Evolutionary conservation across 352 stramenopile species (phyloP).

Genomic region (Phytophthora chlamydospora): DNA sequence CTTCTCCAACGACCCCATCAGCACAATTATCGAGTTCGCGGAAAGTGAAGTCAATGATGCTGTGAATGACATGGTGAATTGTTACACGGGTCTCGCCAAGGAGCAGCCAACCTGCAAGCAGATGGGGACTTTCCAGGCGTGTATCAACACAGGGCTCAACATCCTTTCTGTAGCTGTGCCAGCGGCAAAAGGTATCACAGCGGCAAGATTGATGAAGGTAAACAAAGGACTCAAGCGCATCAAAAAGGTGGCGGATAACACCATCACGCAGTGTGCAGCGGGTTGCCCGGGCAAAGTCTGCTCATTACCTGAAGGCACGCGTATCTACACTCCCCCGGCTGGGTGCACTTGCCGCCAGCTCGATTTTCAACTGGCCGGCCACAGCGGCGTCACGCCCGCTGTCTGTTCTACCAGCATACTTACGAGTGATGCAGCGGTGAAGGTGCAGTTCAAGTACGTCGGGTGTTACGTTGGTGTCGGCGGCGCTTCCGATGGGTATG

Average conservation of each 20-base stretch:
- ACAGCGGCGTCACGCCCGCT: background rate
- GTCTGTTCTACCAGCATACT: conserved; percentile 3
- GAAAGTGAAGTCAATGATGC: background rate
- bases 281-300: conserved; percentile 1
- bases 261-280: background rate
- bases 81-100: conserved; percentile 4
- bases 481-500: background rate
- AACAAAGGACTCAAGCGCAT: conserved; percentile 5
- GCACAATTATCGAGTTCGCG: conserved; percentile 7
- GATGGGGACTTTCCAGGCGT: conserved; percentile 7
- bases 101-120: conserved; percentile 6
- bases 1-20: conserved; percentile 2
- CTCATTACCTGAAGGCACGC: background rate
- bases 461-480: background rate
- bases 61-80: conserved; percentile 1
- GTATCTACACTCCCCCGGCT: background rate
- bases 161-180: background rate
- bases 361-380: background rate
- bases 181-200: background rate
- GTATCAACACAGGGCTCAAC: background rate
- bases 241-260: conserved; percentile 4
- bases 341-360: conserved; percentile 1
- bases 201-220: background rate
- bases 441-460: conserved; percentile 4
- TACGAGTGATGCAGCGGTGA: background rate